A percentile compares a stretch with the other conserved stretches of the same genome.
phyloP scores from a whole-genome alignment of 352 stramenopile genomes.

The Peronosclerospora sorghi region DNA sequence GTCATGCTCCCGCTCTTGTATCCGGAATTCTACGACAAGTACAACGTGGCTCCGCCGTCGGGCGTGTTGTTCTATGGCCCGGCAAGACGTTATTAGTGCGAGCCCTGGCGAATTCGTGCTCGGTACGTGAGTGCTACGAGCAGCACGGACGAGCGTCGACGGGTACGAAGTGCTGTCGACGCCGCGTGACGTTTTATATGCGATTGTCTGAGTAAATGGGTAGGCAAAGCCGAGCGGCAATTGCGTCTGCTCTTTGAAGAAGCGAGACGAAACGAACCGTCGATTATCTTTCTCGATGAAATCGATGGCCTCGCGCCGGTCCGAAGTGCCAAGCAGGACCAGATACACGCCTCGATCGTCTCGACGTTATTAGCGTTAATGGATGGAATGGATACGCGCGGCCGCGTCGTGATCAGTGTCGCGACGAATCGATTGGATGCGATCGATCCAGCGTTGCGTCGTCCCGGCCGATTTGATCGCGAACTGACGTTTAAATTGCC shows the following conservation, averaged over 20 bases:
- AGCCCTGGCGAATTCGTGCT: constrained; percentile 84
- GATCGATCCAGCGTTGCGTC: constrained; percentile 91
- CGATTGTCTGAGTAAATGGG: constrained; percentile 86
- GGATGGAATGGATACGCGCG: constrained; percentile 81
- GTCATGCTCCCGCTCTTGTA: constrained; percentile 89
- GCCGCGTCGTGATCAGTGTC: constrained; percentile 94
- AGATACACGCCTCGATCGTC: constrained; percentile 90
- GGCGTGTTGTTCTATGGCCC: constrained; percentile 86
- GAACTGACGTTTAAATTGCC: constrained; percentile 86
- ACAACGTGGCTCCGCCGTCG: constrained; percentile 70
- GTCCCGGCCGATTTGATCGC: constrained; percentile 89
- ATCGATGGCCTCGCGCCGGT: constrained; percentile 89
- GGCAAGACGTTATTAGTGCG: constrained; percentile 87
- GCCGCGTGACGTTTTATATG: constrained; percentile 90
- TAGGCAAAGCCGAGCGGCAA: constrained; percentile 87
- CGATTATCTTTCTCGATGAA: constrained; percentile 94
- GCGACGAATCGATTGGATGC: constrained; percentile 95
- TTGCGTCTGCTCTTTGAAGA: constrained; percentile 88
- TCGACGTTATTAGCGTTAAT: constrained; percentile 89
- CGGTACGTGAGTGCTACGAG: constrained; percentile 15
- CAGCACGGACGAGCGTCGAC: neutral
- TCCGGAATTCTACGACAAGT: constrained; percentile 88
- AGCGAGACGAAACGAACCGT: constrained; percentile 80
- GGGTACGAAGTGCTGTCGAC: constrained; percentile 7
- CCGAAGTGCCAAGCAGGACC: constrained; percentile 87